Percentiles rank a stretch among this genome's conserved stretches.
phyloP scores from a whole-genome alignment of 78 protist species.

The Emiliania huxleyi region DNA sequence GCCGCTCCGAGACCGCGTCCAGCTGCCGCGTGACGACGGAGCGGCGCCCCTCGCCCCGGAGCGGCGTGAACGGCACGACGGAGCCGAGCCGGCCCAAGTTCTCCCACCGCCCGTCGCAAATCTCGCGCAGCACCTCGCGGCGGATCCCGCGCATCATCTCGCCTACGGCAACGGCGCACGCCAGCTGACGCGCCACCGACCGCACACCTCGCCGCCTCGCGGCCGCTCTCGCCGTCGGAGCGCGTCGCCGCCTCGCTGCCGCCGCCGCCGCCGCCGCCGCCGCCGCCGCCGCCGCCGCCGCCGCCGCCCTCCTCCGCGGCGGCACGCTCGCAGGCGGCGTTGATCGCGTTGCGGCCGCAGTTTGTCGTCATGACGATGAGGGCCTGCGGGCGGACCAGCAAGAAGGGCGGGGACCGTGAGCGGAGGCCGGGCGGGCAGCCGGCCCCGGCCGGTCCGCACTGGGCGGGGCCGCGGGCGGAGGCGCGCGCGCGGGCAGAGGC shows the following conservation, averaged over 20 bases:
- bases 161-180: too few species aligned
- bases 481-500: too few species aligned
- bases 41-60: neutral
- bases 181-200: too few species aligned
- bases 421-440: too few species aligned
- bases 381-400: too few species aligned
- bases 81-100: slow-evolving; percentile 1
- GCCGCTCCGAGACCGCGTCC: neutral
- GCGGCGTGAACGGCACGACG: neutral
- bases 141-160: neutral
- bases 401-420: too few species aligned
- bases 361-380: slow-evolving; percentile 2
- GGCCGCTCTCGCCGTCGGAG: neutral
- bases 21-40: neutral
- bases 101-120: slow-evolving; percentile 7
- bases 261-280: neutral
- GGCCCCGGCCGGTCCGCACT: too few species aligned
- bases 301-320: neutral
- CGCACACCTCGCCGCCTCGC: neutral
- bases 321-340: neutral
- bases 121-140: neutral
- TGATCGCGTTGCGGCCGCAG: neutral
- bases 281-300: neutral
- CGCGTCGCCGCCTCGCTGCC: neutral
- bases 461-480: too few species aligned